phyloP scores from a whole-genome alignment of 1,139 yeast genomes.

The Lodderomyces elongisporus region DNA sequence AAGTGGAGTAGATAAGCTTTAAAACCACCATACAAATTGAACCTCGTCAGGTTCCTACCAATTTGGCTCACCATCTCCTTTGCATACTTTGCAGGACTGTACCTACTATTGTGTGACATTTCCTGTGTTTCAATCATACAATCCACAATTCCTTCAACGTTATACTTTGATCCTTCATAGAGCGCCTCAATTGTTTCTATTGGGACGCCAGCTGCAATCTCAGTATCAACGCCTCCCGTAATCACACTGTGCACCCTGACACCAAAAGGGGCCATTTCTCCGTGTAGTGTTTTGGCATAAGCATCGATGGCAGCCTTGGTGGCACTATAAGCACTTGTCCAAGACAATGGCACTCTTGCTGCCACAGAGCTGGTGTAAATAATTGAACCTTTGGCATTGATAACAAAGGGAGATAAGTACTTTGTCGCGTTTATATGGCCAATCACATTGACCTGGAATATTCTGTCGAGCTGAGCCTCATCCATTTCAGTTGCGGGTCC shows the following conservation, averaged over 20 bases:
- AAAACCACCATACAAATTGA: constrained; percentile 28
- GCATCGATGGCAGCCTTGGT: constrained; percentile 67
- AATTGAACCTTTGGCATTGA: constrained; percentile 31
- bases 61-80: constrained; percentile 22
- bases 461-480: constrained; percentile 19
- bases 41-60: constrained; percentile 18
- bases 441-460: constrained; percentile 32
- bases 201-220: constrained; percentile 19
- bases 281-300: constrained; percentile 56
- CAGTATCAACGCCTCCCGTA: constrained; percentile 39
- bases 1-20: constrained; percentile 20
- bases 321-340: constrained; percentile 31
- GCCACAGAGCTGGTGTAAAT: constrained; percentile 36
- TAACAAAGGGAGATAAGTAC: constrained; percentile 25
- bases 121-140: constrained; percentile 18
- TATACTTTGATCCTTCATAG: constrained; percentile 17
- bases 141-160: constrained; percentile 27
- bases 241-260: constrained; percentile 34
- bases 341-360: constrained; percentile 31
- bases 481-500: constrained; percentile 31
- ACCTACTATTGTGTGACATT: constrained; percentile 25
- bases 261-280: constrained; percentile 50
- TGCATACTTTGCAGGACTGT: constrained; percentile 26
- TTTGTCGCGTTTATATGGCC: constrained; percentile 38
- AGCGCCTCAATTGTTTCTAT: constrained; percentile 3